These are phyloP conservation scores for Leccinum sublutescens DNA, from an alignment of 768 basidiomycete species.

Conservation along the genomic window DNA sequence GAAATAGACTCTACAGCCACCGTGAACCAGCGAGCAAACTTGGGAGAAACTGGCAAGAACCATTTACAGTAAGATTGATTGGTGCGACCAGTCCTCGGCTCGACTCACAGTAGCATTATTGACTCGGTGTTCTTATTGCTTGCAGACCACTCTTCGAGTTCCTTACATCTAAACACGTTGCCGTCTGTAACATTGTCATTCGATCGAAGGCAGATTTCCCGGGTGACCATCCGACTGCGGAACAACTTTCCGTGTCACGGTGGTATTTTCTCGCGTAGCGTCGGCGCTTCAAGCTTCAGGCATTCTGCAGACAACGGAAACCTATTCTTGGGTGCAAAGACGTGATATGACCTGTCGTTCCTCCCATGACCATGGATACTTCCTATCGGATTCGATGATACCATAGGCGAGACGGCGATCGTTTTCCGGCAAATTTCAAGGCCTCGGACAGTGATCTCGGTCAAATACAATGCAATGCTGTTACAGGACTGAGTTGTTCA, in stretches of 20 bases:
- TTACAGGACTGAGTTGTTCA: neutral
- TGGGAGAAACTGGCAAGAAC: neutral
- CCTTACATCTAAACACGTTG: neutral
- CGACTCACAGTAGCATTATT: neutral
- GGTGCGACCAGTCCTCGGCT: neutral
- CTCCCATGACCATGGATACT: neutral
- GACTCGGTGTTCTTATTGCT: neutral
- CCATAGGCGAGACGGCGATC: neutral
- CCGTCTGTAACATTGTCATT: neutral
- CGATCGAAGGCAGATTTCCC: neutral
- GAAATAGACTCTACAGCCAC: neutral
- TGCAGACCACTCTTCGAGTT: neutral
- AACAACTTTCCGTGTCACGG: conserved; percentile 1
- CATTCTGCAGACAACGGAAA: neutral
- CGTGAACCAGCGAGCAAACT: neutral
- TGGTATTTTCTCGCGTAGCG: neutral
- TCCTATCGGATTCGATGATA: neutral
- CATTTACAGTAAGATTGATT: neutral
- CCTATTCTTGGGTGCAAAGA: neutral
- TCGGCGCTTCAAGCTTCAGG: neutral
- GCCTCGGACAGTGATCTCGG: neutral
- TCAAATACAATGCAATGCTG: conserved; percentile 1
- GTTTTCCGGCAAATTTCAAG: neutral
- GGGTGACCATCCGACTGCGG: neutral
- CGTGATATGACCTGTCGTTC: neutral